Base-by-base conservation (phyloP, 352 stramenopile genomes). In the Halophytophthora polymorphica region DNA sequence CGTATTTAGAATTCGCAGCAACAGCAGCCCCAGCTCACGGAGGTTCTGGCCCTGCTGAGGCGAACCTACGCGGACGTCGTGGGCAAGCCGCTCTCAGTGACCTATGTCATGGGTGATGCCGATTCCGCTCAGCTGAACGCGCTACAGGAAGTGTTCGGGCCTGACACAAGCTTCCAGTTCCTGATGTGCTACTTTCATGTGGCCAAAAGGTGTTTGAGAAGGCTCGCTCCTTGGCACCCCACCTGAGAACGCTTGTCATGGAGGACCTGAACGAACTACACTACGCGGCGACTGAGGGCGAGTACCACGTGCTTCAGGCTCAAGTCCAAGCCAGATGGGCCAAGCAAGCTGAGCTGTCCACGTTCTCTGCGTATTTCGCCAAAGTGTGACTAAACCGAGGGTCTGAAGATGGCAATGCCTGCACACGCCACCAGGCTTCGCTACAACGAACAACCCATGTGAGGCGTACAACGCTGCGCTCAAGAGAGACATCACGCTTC, bases 391-490 rank as follows among this genome's bases (percentile, higher is more conserved):
- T 53, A 10, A 50, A 56, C 2, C 46, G 8, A n/a, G 23, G 1
- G 15, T 62, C 3, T 43, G 42, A 34, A 14, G 47, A 0, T 73
- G 59, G 49, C 39, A 69, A 4, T 64, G 55, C 10, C 48, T 45
- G 15, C 37, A 58, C n/a, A 58, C 59, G 2, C 45, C 64, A 31
- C 25, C 25, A 31, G 25, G 25, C 25, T 31, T 45, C 35, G 51
- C 58, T 1, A 56, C 58, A 2, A 71, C 58, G 0, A 72, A 69
- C 41, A 65, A 69, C 28, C 64, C 64, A 0, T 52, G 57, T 3
- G 59, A 73, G 12, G 45, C 60, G 2, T 73, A 58, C 40, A 74
- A 71, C 35, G 25, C 40, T 2, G 31, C 23, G 1, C 49, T 74
- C 19, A 71, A 74, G 33, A 37, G 51, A 5, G 52, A 64, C 8